phyloP scores from a whole-genome alignment of 768 basidiomycete genomes.

The Xerocomellus chrysenteron region DNA sequence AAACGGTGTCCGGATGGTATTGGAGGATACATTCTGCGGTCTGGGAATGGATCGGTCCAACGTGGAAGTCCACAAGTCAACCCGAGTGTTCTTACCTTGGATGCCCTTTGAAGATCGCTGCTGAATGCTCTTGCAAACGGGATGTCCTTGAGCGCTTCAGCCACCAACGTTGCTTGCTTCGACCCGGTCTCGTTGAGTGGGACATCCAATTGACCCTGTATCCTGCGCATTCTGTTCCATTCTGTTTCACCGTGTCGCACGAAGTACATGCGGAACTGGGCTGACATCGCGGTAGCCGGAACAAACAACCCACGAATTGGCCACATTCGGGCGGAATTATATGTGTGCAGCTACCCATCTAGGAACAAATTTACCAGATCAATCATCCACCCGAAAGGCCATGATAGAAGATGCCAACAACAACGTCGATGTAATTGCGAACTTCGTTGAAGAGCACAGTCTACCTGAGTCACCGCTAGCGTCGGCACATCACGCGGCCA shows the following conservation, averaged over 20 bases:
- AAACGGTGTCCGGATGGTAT: constrained; percentile 44
- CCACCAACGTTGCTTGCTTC: constrained; percentile 58
- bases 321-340: too few relatives aligned
- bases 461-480: not conserved
- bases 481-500: constrained; percentile 29
- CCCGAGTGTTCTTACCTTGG: constrained; percentile 45
- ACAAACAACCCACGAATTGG: too few relatives aligned
- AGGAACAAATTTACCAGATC: too few relatives aligned
- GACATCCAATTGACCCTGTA: constrained; percentile 78
- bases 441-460: not conserved
- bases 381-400: not conserved
- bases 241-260: constrained; percentile 81
- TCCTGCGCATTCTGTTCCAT: constrained; percentile 57
- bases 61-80: not conserved
- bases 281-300: constrained; percentile 19
- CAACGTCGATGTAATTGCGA: not conserved
- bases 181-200: constrained; percentile 60
- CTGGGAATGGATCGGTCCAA: constrained; percentile 33
- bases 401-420: not conserved
- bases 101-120: constrained; percentile 72
- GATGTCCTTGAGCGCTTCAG: constrained; percentile 50
- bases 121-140: constrained; percentile 60
- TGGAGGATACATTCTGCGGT: constrained; percentile 66
- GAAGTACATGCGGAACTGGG: constrained; percentile 53
- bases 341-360: too few relatives aligned